Evolutionary conservation across 441 rosid species (phyloP).

Genomic region (Adansonia grandidieri): DNA sequence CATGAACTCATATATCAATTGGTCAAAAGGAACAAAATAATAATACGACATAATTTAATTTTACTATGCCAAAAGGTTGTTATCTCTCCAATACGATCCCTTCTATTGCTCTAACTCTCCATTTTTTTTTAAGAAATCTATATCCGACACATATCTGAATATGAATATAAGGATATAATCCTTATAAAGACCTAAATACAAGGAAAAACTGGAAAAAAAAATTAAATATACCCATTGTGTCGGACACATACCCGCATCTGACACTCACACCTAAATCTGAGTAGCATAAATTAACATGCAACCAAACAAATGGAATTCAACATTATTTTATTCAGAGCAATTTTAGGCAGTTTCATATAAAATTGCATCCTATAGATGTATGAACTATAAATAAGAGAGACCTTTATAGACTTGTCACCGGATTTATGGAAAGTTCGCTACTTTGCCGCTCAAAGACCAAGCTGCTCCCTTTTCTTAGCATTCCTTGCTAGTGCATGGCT

Average conservation of each 20-base stretch:
- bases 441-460: slow-evolving; percentile 54
- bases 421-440: not conserved
- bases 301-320: not conserved
- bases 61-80: not conserved
- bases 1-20: not conserved
- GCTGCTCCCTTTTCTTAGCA: slow-evolving; percentile 60
- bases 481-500: slow-evolving; percentile 49
- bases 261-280: no score
- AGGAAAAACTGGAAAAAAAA: no score
- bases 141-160: no score
- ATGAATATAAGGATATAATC: no score
- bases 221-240: no score
- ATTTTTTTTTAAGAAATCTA: no score
- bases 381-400: slow-evolving; percentile 17
- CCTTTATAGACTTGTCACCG: slow-evolving; percentile 28
- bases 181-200: no score
- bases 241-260: no score
- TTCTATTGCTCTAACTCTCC: no score
- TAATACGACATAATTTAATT: not conserved
- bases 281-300: not conserved
- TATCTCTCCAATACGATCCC: not conserved
- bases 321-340: not conserved
- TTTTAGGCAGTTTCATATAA: not conserved
- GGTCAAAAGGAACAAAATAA: not conserved
- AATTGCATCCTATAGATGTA: not conserved